Conservation (phyloP, 495 filamentous ascomycete species). For the Letharia columbiana region DNA sequence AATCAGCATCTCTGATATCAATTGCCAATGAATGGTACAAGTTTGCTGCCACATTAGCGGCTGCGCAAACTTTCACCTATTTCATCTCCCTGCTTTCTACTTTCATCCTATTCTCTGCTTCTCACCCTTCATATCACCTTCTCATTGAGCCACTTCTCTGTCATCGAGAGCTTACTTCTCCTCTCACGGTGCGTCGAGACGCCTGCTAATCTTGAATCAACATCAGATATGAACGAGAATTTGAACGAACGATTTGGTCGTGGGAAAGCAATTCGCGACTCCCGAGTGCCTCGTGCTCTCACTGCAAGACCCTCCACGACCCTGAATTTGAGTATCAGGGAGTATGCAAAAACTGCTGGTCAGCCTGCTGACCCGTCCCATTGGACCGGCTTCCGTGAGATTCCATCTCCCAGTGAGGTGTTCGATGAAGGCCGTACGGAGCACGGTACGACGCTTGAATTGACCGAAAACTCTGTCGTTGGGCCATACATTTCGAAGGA, state of each 20-base stretch:
- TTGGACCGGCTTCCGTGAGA: slow-evolving; percentile 39
- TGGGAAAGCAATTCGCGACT: slow-evolving; percentile 9
- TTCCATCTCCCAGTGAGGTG: slow-evolving; percentile 41
- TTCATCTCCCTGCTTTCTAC: neutral
- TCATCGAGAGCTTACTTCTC: neutral
- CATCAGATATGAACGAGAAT: slow-evolving; percentile 17
- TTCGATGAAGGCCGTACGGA: slow-evolving; percentile 19
- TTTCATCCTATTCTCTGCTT: neutral
- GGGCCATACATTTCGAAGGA: slow-evolving; percentile 42
- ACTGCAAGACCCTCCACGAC: slow-evolving; percentile 3
- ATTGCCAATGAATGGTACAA: no score
- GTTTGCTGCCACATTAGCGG: no score
- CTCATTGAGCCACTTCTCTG: neutral
- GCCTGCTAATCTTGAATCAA: neutral
- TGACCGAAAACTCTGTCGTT: slow-evolving; percentile 34
- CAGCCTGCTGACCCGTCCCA: slow-evolving; percentile 4
- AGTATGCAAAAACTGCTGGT: slow-evolving; percentile 30
- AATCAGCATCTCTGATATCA: neutral
- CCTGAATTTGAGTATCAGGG: slow-evolving; percentile 26
- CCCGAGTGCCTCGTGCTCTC: neutral
- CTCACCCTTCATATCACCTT: neutral
- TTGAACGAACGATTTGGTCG: slow-evolving; percentile 17
- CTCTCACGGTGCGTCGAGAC: neutral
- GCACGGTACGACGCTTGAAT: slow-evolving; percentile 26
- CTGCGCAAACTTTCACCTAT: neutral